These are phyloP conservation scores for Coemansia umbellata DNA, from an alignment of 192 early-diverging fungal genomes.

Conservation along the genomic window DNA sequence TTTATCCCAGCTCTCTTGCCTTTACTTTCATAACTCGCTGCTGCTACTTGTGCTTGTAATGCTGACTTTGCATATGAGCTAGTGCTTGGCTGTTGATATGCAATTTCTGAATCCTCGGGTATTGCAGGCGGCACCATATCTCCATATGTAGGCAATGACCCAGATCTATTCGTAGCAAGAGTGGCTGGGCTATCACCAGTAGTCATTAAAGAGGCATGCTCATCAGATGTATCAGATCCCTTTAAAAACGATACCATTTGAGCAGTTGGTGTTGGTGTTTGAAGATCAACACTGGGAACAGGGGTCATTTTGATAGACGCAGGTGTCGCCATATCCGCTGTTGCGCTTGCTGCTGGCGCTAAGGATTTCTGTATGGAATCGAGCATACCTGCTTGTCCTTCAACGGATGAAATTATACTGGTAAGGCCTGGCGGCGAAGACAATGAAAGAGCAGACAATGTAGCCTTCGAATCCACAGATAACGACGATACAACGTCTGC, in stretches of 20 bases:
- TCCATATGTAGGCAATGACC: background rate
- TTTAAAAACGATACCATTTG: background rate
- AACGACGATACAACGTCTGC: too few relatives aligned
- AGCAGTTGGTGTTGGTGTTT: conserved; percentile 24
- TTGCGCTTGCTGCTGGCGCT: conserved; percentile 6
- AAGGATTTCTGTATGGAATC: conserved; percentile 9
- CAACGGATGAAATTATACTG: conserved; percentile 13
- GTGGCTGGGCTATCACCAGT: background rate
- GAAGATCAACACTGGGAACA: conserved; percentile 31
- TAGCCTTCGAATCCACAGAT: background rate
- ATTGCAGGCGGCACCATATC: background rate
- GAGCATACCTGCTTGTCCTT: conserved; percentile 12
- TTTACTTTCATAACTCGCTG: conserved; percentile 5
- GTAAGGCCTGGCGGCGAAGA: conserved; percentile 38
- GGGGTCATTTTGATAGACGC: conserved; percentile 40
- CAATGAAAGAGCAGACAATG: conserved; percentile 3
- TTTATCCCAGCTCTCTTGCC: background rate
- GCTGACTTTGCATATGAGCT: background rate
- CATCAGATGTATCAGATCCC: background rate
- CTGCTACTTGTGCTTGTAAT: background rate
- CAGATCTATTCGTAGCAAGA: background rate
- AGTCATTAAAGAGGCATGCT: background rate
- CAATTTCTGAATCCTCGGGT: background rate
- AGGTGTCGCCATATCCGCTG: conserved; percentile 33
- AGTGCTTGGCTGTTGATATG: background rate